Conservation (phyloP, 495 filamentous ascomycete species). For the Tuber calosporum region DNA sequence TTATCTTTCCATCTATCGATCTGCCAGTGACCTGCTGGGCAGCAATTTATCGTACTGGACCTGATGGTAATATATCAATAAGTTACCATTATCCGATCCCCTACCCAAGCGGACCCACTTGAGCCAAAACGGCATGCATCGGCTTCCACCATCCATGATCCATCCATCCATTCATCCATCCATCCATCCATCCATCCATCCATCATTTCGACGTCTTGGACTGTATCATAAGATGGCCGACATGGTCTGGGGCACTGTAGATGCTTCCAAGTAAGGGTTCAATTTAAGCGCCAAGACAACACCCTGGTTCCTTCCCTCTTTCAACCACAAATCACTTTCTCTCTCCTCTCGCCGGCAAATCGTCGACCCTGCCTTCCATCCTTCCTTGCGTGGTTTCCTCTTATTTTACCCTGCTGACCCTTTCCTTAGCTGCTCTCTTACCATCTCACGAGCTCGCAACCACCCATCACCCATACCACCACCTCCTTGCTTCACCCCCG, state of each 20-base stretch:
- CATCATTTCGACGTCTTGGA: background rate
- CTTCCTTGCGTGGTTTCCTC: conserved; percentile 1
- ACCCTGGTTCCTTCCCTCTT: background rate
- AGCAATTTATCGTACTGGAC: background rate
- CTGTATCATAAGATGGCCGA: background rate
- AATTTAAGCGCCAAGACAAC: background rate
- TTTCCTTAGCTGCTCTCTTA: background rate
- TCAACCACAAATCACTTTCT: background rate
- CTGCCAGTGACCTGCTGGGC: too few relatives aligned
- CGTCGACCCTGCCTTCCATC: background rate
- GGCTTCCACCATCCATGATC: background rate
- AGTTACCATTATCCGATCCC: background rate
- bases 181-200: background rate
- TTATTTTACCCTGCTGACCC: background rate
- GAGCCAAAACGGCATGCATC: background rate
- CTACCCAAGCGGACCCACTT: background rate
- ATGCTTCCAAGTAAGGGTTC: background rate
- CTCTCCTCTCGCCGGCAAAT: background rate
- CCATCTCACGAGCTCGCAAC: background rate
- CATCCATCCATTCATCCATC: background rate
- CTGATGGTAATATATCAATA: background rate
- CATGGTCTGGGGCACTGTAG: background rate
- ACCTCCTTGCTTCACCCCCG: background rate
- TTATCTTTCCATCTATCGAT: too few relatives aligned
- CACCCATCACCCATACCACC: background rate